These are phyloP conservation scores for Poterioochromonas sp. DNA, from an alignment of 352 stramenopile species.

Conservation along the genomic window DNA sequence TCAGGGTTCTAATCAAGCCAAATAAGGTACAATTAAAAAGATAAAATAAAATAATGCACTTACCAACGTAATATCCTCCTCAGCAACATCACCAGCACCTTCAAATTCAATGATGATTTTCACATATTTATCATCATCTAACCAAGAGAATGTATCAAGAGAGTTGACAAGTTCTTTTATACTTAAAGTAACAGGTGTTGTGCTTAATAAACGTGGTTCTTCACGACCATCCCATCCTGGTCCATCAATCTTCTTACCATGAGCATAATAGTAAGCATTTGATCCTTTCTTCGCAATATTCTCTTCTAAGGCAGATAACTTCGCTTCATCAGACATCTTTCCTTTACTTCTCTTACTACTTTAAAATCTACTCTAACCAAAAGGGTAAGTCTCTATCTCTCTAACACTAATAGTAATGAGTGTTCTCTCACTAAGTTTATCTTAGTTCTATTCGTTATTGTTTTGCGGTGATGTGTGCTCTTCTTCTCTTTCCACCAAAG, in stretches of 20 bases:
- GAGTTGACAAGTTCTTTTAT: background rate
- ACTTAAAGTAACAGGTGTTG: background rate
- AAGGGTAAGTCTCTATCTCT: too few species aligned
- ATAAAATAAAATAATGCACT: background rate
- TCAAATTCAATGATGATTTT: constrained; percentile 21
- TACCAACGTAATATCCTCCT: background rate
- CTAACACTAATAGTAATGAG: too few species aligned
- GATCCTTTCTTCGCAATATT: constrained; percentile 15
- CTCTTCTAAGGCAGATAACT: background rate
- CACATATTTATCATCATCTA: background rate
- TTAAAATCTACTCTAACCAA: too few species aligned
- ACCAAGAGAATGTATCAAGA: constrained; percentile 1
- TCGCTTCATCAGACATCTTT: background rate
- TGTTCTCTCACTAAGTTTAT: too few species aligned
- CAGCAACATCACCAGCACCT: background rate
- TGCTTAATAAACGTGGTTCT: constrained; percentile 2
- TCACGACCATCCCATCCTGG: constrained; percentile 26
- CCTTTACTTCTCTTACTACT: background rate
- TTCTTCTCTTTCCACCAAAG: too few species aligned
- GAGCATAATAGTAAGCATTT: constrained; percentile 24
- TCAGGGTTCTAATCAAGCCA: background rate
- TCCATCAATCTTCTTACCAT: constrained; percentile 12
- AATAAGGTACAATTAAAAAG: background rate
- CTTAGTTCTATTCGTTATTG: too few species aligned
- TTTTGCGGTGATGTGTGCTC: too few species aligned